Conservation (phyloP, 306 rosid species). For the Gastrolobium villosum region DNA sequence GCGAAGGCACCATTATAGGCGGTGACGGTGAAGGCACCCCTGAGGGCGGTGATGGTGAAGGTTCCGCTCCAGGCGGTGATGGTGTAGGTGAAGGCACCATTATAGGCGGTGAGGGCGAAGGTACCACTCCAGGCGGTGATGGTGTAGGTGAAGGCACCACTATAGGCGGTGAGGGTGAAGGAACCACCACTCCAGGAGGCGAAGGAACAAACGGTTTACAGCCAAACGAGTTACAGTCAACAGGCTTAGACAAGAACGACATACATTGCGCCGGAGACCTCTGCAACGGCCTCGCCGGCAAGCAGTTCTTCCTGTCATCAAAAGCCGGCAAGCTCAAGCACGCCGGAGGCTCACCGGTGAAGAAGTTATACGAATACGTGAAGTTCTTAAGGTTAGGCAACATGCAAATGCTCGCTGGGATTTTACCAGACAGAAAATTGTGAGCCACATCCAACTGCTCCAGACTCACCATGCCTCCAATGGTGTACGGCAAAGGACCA, state of each 20-base stretch:
- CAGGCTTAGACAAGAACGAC: constrained; percentile 71
- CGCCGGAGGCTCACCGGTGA: constrained; percentile 86
- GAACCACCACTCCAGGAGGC: background rate
- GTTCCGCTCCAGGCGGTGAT: background rate
- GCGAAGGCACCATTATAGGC: background rate
- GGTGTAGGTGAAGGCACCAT: constrained; percentile 32
- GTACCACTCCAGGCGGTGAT: constrained; percentile 3
- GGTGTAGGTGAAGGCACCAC: constrained; percentile 12
- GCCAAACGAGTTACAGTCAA: constrained; percentile 75
- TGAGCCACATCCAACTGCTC: constrained; percentile 73
- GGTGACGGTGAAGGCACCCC: constrained; percentile 29
- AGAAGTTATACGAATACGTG: constrained; percentile 86
- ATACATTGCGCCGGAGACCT: constrained; percentile 65
- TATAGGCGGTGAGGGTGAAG: background rate
- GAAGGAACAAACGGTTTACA: constrained; percentile 63
- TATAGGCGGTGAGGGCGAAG: constrained; percentile 23
- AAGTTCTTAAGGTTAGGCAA: constrained; percentile 85
- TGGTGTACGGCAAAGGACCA: constrained; percentile 63
- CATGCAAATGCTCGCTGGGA: constrained; percentile 75
- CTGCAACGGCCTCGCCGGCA: constrained; percentile 80
- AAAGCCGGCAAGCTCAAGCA: constrained; percentile 61
- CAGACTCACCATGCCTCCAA: constrained; percentile 61
- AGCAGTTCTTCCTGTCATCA: constrained; percentile 77
- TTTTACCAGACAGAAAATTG: constrained; percentile 63
- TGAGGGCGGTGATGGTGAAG: background rate